Percentiles rank a stretch among this genome's conserved stretches.
These are phyloP conservation scores for Volvox carteri DNA, from an alignment of 163 green algal species.

Conservation along the genomic window DNA sequence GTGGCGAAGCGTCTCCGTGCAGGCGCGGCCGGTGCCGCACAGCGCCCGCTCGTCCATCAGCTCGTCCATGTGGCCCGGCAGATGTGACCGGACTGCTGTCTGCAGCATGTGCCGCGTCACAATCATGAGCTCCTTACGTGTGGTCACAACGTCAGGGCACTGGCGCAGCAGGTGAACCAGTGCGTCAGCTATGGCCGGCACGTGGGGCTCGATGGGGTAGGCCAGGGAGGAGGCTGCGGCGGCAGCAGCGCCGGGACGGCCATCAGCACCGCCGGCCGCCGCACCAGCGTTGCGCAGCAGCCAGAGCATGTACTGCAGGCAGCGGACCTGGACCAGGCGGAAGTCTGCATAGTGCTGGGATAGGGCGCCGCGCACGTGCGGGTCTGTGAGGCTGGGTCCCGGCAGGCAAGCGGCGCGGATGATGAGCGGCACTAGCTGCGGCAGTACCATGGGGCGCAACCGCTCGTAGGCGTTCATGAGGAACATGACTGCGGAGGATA, in stretches of 20 bases:
- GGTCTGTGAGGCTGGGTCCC: conserved; percentile 58
- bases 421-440: conserved; percentile 84
- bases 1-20: conserved; percentile 40
- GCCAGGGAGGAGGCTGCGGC: conserved; percentile 10
- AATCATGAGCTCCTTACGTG: conserved; percentile 95
- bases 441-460: conserved; percentile 73
- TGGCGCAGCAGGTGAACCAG: conserved; percentile 88
- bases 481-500: conserved; percentile 78
- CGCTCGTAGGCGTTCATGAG: conserved; percentile 84
- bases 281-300: conserved; percentile 21
- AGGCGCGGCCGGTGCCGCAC: conserved; percentile 67
- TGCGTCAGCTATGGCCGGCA: conserved; percentile 76
- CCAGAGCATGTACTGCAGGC: conserved; percentile 53
- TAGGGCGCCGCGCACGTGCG: conserved; percentile 53
- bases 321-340: conserved; percentile 73
- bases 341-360: conserved; percentile 70
- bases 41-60: conserved; percentile 89
- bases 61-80: conserved; percentile 76
- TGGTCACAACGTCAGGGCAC: conserved; percentile 83
- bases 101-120: conserved; percentile 86
- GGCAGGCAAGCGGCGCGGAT: conserved; percentile 72
- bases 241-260: conserved; percentile 23
- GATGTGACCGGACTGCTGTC: conserved; percentile 38
- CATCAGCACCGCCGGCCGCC: conserved; percentile 12
- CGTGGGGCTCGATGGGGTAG: conserved; percentile 66